phyloP scores from a whole-genome alignment of 2,329 filamentous ascomycete species.

The Ophiostoma triangulosporum region DNA sequence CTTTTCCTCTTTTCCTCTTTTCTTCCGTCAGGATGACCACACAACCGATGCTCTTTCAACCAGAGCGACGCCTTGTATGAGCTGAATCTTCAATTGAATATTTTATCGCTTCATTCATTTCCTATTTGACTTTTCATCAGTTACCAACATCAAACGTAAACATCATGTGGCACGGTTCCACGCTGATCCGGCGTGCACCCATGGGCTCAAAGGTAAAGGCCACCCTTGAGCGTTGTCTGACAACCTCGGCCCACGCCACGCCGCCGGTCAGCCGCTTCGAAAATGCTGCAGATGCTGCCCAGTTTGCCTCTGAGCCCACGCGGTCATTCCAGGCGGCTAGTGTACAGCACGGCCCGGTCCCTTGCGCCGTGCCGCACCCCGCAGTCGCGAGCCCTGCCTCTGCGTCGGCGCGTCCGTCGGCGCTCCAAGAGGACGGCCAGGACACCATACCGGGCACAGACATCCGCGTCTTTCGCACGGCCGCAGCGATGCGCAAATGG shows the following conservation, averaged over 20 bases:
- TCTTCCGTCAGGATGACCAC: background rate
- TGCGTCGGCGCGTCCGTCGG: slow-evolving; percentile 8
- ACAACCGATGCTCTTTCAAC: background rate
- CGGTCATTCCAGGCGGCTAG: background rate
- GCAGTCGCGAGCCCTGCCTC: background rate
- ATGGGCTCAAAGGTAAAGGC: background rate
- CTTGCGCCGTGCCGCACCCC: background rate
- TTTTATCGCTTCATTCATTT: background rate
- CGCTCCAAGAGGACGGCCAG: slow-evolving; percentile 19
- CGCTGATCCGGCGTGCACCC: background rate
- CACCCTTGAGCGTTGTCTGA: background rate
- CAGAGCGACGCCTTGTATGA: background rate
- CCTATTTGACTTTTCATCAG: background rate
- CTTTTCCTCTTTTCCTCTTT: background rate
- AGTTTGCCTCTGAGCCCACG: background rate
- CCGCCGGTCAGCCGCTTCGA: background rate
- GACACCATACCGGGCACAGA: slow-evolving; percentile 40
- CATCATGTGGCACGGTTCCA: background rate
- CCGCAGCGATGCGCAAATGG: slow-evolving; percentile 55
- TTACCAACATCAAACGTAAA: too few species aligned
- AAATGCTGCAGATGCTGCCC: background rate
- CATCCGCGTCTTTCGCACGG: slow-evolving; percentile 64
- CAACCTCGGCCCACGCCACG: background rate
- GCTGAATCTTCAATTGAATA: too few species aligned
- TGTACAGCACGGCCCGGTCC: background rate